Evolutionary conservation across 768 basidiomycete species (phyloP), one percentile per base, ranked within the genome.

Genomic region (Boletellus emodensis): DNA sequence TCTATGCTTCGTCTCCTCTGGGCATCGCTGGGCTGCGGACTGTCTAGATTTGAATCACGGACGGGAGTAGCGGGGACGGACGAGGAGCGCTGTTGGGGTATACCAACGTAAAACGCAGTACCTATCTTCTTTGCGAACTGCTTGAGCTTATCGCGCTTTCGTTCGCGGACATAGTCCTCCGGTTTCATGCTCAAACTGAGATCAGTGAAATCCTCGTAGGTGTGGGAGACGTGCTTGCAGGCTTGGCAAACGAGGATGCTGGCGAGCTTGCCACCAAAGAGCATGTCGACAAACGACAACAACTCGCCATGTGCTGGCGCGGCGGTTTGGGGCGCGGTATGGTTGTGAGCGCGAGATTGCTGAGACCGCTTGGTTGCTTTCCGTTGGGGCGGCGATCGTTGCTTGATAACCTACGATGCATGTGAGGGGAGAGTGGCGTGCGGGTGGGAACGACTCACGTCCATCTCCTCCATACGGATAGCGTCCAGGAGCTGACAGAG

Each of bases 401-500:
- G 80, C 67, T 90, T 92, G 71, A 93, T 91, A 40, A 89, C 74
- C 90, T 92, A 53, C n/a, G 53, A 14, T 20, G 26, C 17, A 11
- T 38, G 44, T 48, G n/a, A 55, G 26, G 46, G 22, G 22, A 34
- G 40, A 49, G 37, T 20, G 28, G 36, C 4, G 9, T 30, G 15
- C 1, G 2, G 34, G 37, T 3, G 32, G 34, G 10, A 14, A 12
- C 26, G 18, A 67, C 84, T 54, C 61, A 90, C 89, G 63, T 98
- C 94, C 44, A 83, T 73, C 67, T 97, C 94, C 65, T 97, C 94
- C 91, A 94, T 94, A 46, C 90, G 81, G 78, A 94, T 88, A 17
- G 85, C 87, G 65, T 96, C 94, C 35, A 96, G 73, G 52, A 97
- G 74, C 55, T 94, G 93, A 32, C 90, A 78, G 22, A 97, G 70